phyloP scores from a whole-genome alignment of 176 grass and related monocot species.

The Avena eriantha region DNA sequence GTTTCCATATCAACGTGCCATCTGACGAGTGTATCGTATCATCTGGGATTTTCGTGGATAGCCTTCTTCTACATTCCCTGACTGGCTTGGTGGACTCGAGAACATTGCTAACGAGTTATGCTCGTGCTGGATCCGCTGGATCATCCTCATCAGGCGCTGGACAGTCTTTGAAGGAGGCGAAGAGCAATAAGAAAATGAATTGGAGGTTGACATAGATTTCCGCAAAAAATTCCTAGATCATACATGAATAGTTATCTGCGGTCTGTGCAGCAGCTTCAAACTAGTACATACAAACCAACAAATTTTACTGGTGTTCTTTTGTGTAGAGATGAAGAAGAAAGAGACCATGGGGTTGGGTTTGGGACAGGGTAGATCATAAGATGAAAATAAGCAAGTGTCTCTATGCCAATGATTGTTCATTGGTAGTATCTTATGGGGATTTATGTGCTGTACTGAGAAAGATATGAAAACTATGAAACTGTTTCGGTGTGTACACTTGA shows the following conservation, averaged over 20 bases:
- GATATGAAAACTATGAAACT: background rate
- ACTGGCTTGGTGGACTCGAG: constrained; percentile 37
- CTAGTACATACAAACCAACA: background rate
- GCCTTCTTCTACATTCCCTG: constrained; percentile 45
- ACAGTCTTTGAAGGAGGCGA: constrained; percentile 31
- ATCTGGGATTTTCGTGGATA: constrained; percentile 54
- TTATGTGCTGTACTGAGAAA: constrained; percentile 30
- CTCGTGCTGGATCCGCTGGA: constrained; percentile 22
- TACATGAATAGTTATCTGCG: constrained; percentile 13
- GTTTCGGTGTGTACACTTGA: background rate
- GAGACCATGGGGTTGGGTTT: background rate
- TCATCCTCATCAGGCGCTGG: constrained; percentile 14
- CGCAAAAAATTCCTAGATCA: background rate
- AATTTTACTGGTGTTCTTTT: constrained; percentile 6
- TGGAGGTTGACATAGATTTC: constrained; percentile 27
- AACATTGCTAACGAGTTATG: background rate
- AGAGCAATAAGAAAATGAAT: constrained; percentile 37
- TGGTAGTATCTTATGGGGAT: constrained; percentile 11
- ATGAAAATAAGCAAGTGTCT: constrained; percentile 11
- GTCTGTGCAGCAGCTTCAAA: constrained; percentile 23
- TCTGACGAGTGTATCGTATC: constrained; percentile 43
- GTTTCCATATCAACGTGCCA: constrained; percentile 45
- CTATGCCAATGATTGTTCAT: background rate
- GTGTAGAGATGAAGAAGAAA: background rate
- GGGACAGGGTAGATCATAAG: background rate